Evolutionary conservation across 768 basidiomycete species (phyloP).

Genomic region (Podaxis mareebaensis): DNA sequence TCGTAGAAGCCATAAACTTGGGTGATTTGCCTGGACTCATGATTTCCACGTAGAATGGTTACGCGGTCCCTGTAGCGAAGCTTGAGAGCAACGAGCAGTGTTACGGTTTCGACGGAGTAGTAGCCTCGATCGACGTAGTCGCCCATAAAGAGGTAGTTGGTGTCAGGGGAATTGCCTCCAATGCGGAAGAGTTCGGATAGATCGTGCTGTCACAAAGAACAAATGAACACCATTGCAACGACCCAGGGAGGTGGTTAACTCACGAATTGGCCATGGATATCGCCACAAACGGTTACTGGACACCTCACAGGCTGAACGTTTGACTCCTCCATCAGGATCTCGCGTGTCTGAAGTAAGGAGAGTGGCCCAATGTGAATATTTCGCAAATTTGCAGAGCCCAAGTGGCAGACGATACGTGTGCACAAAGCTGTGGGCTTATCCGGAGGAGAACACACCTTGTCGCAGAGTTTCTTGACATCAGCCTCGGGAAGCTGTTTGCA

Average conservation of each 20-base stretch:
- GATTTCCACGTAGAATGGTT: slow-evolving; percentile 97
- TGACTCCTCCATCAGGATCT: slow-evolving; percentile 98
- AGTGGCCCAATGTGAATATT: slow-evolving; percentile 12
- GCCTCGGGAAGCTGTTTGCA: slow-evolving; percentile 96
- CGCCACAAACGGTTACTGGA: slow-evolving; percentile 98
- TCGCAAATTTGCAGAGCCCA: slow-evolving; percentile 9
- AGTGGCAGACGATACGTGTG: slow-evolving; percentile 14
- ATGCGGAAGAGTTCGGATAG: slow-evolving; percentile 98
- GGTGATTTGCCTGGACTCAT: slow-evolving; percentile 99
- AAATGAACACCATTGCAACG: slow-evolving; percentile 1
- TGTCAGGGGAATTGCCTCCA: slow-evolving; percentile 97
- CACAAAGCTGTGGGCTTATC: slow-evolving; percentile 21
- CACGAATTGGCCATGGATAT: slow-evolving; percentile 99
- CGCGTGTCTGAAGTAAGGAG: slow-evolving; percentile 73
- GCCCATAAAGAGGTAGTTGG: slow-evolving; percentile 99
- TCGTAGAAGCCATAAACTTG: slow-evolving; percentile 99
- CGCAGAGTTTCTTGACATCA: slow-evolving; percentile 97
- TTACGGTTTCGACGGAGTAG: slow-evolving; percentile 99
- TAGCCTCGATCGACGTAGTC: slow-evolving; percentile 99
- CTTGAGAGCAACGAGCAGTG: slow-evolving; percentile 94
- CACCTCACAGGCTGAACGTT: slow-evolving; percentile 98
- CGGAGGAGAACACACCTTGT: slow-evolving; percentile 72
- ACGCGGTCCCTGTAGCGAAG: slow-evolving; percentile 97
- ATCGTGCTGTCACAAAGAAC: slow-evolving; percentile 72
- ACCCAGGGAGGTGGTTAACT: slow-evolving; percentile 37